Percentiles rank a stretch among this genome's conserved stretches.
These are phyloP conservation scores for Podila epicladia DNA, from an alignment of 192 early-diverging fungal species.

Conservation along the genomic window DNA sequence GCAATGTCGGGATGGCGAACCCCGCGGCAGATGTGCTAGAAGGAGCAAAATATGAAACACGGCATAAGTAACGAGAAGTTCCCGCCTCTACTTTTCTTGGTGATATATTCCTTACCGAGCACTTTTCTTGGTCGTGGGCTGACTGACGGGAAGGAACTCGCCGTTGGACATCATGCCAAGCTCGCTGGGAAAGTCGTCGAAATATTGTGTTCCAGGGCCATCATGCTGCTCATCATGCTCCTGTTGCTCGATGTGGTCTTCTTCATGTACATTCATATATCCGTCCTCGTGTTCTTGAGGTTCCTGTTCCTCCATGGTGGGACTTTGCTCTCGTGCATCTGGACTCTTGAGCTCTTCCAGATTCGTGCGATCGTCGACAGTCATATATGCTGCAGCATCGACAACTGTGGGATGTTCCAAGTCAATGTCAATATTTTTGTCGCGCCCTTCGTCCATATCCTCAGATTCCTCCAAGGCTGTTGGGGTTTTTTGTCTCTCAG, in stretches of 20 bases:
- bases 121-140: conserved; percentile 9
- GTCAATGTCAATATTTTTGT: neutral
- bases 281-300: conserved; percentile 23
- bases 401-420: neutral
- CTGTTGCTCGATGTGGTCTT: conserved; percentile 34
- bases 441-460: neutral
- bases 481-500: neutral
- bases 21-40: conserved; percentile 38
- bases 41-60: neutral
- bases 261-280: conserved; percentile 30
- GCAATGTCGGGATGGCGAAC: conserved; percentile 38
- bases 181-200: conserved; percentile 49
- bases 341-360: too few relatives aligned
- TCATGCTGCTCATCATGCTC: conserved; percentile 32
- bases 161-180: conserved; percentile 48
- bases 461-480: neutral
- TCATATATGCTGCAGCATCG: neutral
- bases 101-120: conserved; percentile 7
- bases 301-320: neutral
- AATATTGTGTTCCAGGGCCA: conserved; percentile 14
- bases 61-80: neutral
- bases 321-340: neutral
- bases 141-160: conserved; percentile 18
- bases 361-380: neutral
- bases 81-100: neutral